Evolutionary conservation across 129 eudicot species (phyloP), one percentile per base, ranked within the genome.

Genomic region (Artemisia argyi): DNA sequence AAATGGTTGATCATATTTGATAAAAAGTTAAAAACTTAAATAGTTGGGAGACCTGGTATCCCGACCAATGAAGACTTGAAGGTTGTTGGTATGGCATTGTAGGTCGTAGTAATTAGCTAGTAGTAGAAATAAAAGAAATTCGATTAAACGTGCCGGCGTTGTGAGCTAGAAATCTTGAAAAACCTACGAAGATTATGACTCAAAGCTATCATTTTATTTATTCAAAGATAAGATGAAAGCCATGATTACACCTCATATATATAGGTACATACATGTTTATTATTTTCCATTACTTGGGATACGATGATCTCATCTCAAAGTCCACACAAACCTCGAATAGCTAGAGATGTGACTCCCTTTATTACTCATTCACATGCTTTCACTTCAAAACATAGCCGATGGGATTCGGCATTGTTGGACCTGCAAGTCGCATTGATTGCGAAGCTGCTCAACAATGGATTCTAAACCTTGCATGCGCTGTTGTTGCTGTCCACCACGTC

Each of bases 381-480:
- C 35, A 11, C 2, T 59, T 24, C 14, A 59, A 22, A 59, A 59
- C 65, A 59, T 59, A 5, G 65, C 5, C 24, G 42, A 59, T 24
- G 65, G 42, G 65, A 59, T 32, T n/a, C 42, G 24, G 35, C 65
- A 59, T 59, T 59, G 42, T 0, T 24, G 65, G n/a, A 20, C 65
- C 2, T 59, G 7, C 3, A 59, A 22, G 39, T 59, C 1, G 49
- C 63, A 69, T 11, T 44, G 49, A 9, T 26, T 13, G 0, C 28
- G 52, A 28, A 66, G 7, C 11, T 66, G 10, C 0, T 46, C n/a
- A 56, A 52, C 57, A 14, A 52, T 7, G 44, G 8, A 35, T 35
- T 35, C 7, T 26, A 55, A 7, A 55, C 20, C 19, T 19, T 19
- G 65, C 42, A 20, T 19, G 7, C 9, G n/a, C 65, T 3, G n/a